Evolutionary conservation across 148 eudicot genomes (phyloP).

Genomic region (Fallopia convolvulus): DNA sequence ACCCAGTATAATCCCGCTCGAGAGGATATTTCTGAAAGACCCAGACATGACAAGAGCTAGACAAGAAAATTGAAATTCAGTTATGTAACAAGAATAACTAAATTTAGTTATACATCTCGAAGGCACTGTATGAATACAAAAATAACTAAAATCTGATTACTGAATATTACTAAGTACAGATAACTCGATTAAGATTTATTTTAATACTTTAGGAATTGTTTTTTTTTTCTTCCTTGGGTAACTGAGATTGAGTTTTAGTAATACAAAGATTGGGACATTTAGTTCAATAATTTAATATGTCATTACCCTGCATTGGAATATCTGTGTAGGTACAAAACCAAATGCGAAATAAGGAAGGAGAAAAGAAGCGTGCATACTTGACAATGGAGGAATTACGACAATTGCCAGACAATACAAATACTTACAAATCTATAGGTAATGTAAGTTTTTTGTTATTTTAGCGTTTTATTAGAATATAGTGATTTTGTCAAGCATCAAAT

Average conservation of each 20-base stretch:
- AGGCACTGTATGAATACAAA: no score
- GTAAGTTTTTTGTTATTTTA: neutral
- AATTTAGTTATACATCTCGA: no score
- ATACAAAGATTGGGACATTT: neutral
- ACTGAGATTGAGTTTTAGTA: no score
- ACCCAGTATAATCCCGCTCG: no score
- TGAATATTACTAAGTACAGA: neutral
- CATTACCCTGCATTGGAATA: constrained; percentile 1
- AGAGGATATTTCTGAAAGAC: no score
- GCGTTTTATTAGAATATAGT: neutral
- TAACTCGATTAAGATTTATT: neutral
- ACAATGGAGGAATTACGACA: constrained; percentile 86
- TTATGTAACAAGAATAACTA: no score
- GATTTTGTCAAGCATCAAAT: neutral
- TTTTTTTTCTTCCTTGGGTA: neutral
- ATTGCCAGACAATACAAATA: constrained; percentile 80
- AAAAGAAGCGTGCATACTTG: constrained; percentile 90
- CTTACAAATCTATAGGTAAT: constrained; percentile 91
- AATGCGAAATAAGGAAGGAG: constrained; percentile 74
- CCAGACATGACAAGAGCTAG: no score
- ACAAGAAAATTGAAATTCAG: no score
- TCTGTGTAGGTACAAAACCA: constrained; percentile 63
- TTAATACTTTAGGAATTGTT: neutral
- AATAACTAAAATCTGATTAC: neutral
- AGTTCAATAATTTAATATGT: neutral